Base-by-base conservation (phyloP, 768 basidiomycete genomes). In the Heimioporus sp. region DNA sequence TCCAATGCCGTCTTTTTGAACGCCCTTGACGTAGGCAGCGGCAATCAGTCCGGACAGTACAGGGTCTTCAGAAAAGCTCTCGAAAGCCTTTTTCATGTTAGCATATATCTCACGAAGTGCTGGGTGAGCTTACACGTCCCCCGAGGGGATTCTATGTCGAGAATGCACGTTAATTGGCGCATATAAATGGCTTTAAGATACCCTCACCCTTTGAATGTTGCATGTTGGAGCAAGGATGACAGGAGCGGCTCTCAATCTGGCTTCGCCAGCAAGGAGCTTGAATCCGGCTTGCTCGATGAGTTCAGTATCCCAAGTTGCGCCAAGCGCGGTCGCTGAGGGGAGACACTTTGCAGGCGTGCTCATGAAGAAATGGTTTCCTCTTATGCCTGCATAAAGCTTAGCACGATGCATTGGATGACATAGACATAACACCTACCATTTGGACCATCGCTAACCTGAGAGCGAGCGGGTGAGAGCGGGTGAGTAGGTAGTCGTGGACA, bases 301-400 rank as follows among this genome's bases (percentile, higher is more conserved):
- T 20, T 80, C 71, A 1, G 78, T 70, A 62, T 91, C 87, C 74
- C 80, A 91, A 4, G 89, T 89, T 0, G 90, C 84, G 11, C 82
- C 88, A 19, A 91, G 73, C 0, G 85, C 87, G 4, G 89, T 91
- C 1, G 86, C 78, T 17, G 81, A 83, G 1, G 88, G 87, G 21
- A 90, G 75, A 61, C 84, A 86, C 68, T 90, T 90, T 10, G 89
- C 86, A 10, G 87, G 89, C 0, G 87, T 87, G 32, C 85, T 76
- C 83, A 87, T 87, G 62, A 90, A 86, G 73, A 89, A 90, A 61
- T 85, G 83, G 61, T 85, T 82, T 15, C 88, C 88, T 55, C 88
- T 66, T 46, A 79, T 71, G n/a, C 76, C 76, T 77, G 52, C 10
- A 45, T 24, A 35, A 15, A 28, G 40, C 9, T 51, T 9, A 53